A percentile compares a stretch with the other conserved stretches of the same genome.
These are phyloP conservation scores for Ophiostoma sp. DNA, from an alignment of 2,329 filamentous ascomycete species.

Conservation along the genomic window DNA sequence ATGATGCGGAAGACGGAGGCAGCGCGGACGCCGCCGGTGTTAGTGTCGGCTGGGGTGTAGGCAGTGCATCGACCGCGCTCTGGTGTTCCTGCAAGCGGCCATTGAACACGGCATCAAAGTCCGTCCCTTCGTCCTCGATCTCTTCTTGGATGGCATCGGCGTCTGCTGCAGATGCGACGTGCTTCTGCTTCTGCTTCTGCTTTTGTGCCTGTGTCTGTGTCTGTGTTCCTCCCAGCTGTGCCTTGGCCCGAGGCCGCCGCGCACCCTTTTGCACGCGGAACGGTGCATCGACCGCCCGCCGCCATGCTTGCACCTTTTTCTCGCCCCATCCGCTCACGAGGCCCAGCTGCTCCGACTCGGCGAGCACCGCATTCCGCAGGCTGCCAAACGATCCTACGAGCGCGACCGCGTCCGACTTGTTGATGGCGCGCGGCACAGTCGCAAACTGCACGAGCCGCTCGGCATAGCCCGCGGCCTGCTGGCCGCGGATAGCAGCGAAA, in stretches of 20 bases:
- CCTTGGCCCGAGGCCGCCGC: slow-evolving; percentile 35
- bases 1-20: not conserved
- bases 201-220: slow-evolving; percentile 22
- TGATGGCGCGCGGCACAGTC: slow-evolving; percentile 81
- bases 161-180: not conserved
- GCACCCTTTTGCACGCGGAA: slow-evolving; percentile 70
- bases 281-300: slow-evolving; percentile 71
- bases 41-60: not conserved
- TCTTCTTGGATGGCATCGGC: not conserved
- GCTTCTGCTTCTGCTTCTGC: slow-evolving; percentile 24
- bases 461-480: slow-evolving; percentile 75
- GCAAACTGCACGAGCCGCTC: slow-evolving; percentile 89
- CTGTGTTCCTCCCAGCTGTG: slow-evolving; percentile 21
- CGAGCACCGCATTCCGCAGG: slow-evolving; percentile 79
- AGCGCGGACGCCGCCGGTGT: not conserved
- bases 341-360: slow-evolving; percentile 75
- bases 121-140: slow-evolving; percentile 7
- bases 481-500: slow-evolving; percentile 75
- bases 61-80: not conserved
- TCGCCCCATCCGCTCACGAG: slow-evolving; percentile 90
- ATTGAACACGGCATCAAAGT: slow-evolving; percentile 21
- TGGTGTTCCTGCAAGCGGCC: not conserved
- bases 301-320: slow-evolving; percentile 88
- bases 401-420: slow-evolving; percentile 89
- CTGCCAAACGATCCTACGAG: slow-evolving; percentile 90